phyloP scores from a whole-genome alignment of 139 green algal species.

The Bryopsis sp. region DNA sequence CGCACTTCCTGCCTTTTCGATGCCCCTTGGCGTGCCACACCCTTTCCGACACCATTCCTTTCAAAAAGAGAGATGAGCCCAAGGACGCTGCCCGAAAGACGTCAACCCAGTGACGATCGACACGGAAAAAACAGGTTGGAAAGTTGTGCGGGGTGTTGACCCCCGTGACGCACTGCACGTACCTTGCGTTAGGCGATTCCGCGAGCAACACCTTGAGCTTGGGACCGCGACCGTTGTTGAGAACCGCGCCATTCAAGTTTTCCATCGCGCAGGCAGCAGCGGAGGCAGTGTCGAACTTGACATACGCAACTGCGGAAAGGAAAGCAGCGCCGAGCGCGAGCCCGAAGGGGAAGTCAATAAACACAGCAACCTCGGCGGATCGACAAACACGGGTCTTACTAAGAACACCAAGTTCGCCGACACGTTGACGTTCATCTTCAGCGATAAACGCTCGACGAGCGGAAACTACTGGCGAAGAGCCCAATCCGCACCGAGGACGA shows the following conservation, averaged over 20 bases:
- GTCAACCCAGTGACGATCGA: neutral
- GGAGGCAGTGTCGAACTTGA: slow-evolving; percentile 76
- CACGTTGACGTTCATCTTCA: too few relatives aligned
- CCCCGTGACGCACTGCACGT: neutral
- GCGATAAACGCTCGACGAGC: too few relatives aligned
- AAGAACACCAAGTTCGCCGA: too few relatives aligned
- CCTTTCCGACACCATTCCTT: too few relatives aligned
- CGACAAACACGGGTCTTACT: too few relatives aligned
- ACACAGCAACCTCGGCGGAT: neutral
- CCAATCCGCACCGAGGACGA: neutral
- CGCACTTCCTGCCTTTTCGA: too few relatives aligned
- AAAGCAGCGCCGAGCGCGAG: neutral
- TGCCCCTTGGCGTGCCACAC: too few relatives aligned
- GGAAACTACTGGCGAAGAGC: too few relatives aligned
- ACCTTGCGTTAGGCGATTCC: slow-evolving; percentile 55
- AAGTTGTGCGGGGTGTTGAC: neutral
- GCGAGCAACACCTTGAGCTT: slow-evolving; percentile 85
- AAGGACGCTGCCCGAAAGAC: too few relatives aligned
- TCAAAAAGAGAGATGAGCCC: too few relatives aligned
- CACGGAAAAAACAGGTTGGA: neutral
- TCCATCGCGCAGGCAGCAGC: slow-evolving; percentile 73
- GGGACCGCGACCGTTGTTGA: slow-evolving; percentile 77
- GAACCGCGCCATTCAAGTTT: slow-evolving; percentile 64
- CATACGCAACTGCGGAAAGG: slow-evolving; percentile 67
- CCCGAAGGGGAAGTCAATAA: slow-evolving; percentile 9